A percentile compares a stretch with the other conserved stretches of the same genome.
These are phyloP conservation scores for Starmerella stigmatis DNA, from an alignment of 805 yeast genomes.

Conservation along the genomic window DNA sequence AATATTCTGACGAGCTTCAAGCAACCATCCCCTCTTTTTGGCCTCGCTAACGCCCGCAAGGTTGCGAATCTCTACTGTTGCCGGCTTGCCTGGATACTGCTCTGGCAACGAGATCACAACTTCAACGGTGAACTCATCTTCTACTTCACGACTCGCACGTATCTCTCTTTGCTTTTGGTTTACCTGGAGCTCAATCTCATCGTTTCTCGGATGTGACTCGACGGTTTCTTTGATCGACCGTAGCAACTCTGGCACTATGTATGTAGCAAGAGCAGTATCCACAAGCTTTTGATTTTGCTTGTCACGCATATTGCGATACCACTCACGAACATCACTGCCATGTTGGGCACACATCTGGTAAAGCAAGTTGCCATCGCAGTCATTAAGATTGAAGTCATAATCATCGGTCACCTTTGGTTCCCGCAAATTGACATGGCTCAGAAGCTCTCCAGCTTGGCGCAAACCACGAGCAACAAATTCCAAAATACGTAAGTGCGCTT, in stretches of 20 bases:
- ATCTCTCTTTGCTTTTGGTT: constrained; percentile 22
- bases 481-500: not conserved
- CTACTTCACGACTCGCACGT: constrained; percentile 21
- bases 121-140: constrained; percentile 23
- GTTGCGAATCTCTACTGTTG: constrained; percentile 65
- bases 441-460: not conserved
- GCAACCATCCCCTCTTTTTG: constrained; percentile 90
- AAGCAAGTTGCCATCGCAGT: constrained; percentile 14
- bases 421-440: not conserved
- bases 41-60: constrained; percentile 82
- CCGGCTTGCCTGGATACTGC: constrained; percentile 55
- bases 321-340: constrained; percentile 18
- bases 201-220: constrained; percentile 1
- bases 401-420: not conserved
- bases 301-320: constrained; percentile 24
- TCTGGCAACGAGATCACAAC: constrained; percentile 61
- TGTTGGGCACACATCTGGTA: constrained; percentile 10
- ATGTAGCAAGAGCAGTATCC: constrained; percentile 10
- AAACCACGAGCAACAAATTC: constrained; percentile 3
- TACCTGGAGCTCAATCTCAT: constrained; percentile 10
- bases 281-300: constrained; percentile 13
- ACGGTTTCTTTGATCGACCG: constrained; percentile 9
- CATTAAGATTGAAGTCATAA: not conserved
- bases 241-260: constrained; percentile 19
- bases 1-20: constrained; percentile 77